Percentiles rank a stretch among this genome's conserved stretches.
Evolutionary conservation across 805 yeast genomes (phyloP).

Genomic region (Ascoidea asiatica): DNA sequence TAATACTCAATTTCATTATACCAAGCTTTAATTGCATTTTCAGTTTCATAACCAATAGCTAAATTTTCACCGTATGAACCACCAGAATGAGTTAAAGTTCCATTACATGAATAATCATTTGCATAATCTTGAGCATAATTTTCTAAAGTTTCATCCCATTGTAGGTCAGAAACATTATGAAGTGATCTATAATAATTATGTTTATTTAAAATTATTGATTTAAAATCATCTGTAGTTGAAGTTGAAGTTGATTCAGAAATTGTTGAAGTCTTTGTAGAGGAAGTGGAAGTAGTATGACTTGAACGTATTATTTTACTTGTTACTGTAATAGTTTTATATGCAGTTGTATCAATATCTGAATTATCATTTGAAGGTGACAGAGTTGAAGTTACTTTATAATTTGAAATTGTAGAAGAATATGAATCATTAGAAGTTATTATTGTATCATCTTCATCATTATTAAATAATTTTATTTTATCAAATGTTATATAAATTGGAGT

Average conservation of each 20-base stretch:
- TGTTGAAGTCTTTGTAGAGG: constrained; percentile 12
- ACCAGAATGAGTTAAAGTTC: constrained; percentile 46
- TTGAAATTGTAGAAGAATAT: constrained; percentile 22
- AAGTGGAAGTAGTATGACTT: constrained; percentile 6
- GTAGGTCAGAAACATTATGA: constrained; percentile 36
- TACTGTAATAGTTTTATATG: constrained; percentile 10
- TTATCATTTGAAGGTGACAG: too few species aligned
- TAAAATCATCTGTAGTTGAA: constrained; percentile 12
- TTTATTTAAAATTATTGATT: constrained; percentile 31
- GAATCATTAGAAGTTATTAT: constrained; percentile 10
- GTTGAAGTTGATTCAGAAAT: constrained; percentile 13
- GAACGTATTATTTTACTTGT: constrained; percentile 3
- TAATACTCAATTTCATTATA: constrained; percentile 48
- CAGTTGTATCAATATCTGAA: constrained; percentile 11
- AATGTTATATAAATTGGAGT: too few species aligned
- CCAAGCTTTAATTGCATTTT: constrained; percentile 62
- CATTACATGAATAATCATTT: constrained; percentile 38
- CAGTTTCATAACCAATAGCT: constrained; percentile 52
- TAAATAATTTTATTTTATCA: too few species aligned
- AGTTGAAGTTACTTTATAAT: constrained; percentile 27
- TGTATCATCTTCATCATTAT: too few species aligned
- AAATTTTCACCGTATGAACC: constrained; percentile 69
- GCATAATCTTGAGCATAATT: constrained; percentile 46
- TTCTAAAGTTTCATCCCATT: constrained; percentile 44
- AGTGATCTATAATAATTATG: constrained; percentile 46